Conservation (phyloP, 164 flowering plant species). For the Vitis rotundifolia region DNA sequence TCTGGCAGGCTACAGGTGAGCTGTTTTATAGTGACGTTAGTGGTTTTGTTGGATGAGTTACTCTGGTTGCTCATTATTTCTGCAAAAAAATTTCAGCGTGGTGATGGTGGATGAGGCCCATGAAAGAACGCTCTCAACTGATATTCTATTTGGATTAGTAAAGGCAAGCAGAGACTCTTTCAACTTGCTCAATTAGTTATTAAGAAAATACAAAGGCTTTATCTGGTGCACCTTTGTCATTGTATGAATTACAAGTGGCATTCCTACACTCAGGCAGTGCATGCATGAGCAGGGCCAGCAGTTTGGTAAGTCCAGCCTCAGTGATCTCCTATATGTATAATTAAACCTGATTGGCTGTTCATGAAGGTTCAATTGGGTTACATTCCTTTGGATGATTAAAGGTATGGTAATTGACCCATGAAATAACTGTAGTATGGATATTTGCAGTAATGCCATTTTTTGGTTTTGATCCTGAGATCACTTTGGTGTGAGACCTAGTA, state of each 20-base stretch:
- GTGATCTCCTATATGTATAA: background rate
- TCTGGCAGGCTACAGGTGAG: slow-evolving; percentile 83
- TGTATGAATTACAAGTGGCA: too few relatives aligned
- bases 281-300: background rate
- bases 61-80: slow-evolving; percentile 4
- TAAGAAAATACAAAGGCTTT: too few relatives aligned
- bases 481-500: background rate
- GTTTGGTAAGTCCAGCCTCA: background rate
- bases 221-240: too few relatives aligned
- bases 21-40: background rate
- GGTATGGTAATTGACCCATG: background rate
- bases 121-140: slow-evolving; percentile 95
- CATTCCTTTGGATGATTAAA: background rate
- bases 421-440: background rate
- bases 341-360: background rate
- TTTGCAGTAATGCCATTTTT: background rate
- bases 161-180: slow-evolving; percentile 51
- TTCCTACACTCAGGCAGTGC: too few relatives aligned
- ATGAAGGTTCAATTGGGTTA: background rate
- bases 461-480: background rate
- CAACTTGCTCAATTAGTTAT: background rate
- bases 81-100: slow-evolving; percentile 52
- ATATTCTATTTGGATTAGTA: slow-evolving; percentile 89
- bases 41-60: background rate
- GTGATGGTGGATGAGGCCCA: slow-evolving; percentile 99